Evolutionary conservation across 2,329 filamentous ascomycete species (phyloP).

Genomic region (Colletotrichum kahawae): DNA sequence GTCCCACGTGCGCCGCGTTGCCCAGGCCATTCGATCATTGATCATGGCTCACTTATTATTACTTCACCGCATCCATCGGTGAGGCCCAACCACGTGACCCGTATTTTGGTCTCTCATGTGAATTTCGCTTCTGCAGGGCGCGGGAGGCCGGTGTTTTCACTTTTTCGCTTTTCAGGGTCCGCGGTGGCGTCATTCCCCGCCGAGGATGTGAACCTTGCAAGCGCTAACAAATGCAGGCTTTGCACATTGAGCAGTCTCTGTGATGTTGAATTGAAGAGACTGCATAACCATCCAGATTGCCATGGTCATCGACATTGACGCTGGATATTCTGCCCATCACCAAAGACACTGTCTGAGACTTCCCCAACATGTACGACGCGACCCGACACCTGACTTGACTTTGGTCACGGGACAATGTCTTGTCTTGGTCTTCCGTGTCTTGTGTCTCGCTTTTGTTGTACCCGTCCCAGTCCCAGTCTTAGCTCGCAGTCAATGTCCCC

Average conservation of each 20-base stretch:
- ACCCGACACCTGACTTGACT: not conserved
- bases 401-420: not conserved
- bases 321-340: not conserved
- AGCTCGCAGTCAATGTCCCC: not conserved
- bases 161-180: not conserved
- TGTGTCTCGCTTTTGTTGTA: not conserved
- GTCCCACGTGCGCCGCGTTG: not conserved
- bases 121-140: not conserved
- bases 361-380: not conserved
- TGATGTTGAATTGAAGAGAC: not conserved
- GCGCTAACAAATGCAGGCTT: not conserved
- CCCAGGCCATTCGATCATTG: not conserved
- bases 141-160: not conserved
- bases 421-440: not conserved
- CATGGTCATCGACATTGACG: not conserved
- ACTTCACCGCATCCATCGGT: not conserved
- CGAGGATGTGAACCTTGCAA: not conserved
- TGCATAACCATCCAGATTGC: not conserved
- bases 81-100: not conserved
- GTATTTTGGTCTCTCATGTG: not conserved
- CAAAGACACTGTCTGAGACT: not conserved
- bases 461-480: not conserved
- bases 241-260: not conserved
- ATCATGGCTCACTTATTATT: not conserved
- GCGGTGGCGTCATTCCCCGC: conserved; percentile 8